phyloP scores from a whole-genome alignment of 805 yeast species.

The Teunomyces aglyptinius region DNA sequence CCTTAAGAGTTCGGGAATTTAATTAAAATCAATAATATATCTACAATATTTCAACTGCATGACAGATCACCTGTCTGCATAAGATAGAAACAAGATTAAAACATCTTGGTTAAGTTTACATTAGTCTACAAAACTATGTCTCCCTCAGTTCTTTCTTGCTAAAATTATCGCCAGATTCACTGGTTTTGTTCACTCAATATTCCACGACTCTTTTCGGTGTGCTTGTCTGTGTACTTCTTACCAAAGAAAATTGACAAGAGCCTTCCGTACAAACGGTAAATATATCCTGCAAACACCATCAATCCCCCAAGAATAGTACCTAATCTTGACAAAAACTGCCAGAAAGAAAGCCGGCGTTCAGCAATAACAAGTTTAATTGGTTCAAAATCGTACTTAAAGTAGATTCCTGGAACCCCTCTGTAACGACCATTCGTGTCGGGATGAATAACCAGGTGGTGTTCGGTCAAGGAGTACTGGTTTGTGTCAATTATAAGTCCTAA shows the following conservation, averaged over 20 bases:
- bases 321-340: slow-evolving; percentile 72
- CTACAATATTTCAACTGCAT: no score
- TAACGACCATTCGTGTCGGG: slow-evolving; percentile 17
- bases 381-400: slow-evolving; percentile 83
- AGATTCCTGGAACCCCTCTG: slow-evolving; percentile 68
- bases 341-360: slow-evolving; percentile 73
- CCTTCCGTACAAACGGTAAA: slow-evolving; percentile 56
- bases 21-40: no score
- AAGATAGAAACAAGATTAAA: no score
- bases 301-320: slow-evolving; percentile 85
- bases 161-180: slow-evolving; percentile 11
- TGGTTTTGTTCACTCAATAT: slow-evolving; percentile 18
- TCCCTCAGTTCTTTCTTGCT: no score
- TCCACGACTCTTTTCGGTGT: slow-evolving; percentile 45
- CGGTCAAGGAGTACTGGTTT: slow-evolving; percentile 78
- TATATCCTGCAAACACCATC: slow-evolving; percentile 65
- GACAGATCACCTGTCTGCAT: no score
- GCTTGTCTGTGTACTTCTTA: slow-evolving; percentile 49
- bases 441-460: slow-evolving; percentile 33
- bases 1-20: no score
- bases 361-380: slow-evolving; percentile 69
- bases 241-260: slow-evolving; percentile 55
- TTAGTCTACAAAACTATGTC: no score
- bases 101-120: no score
- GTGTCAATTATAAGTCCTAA: slow-evolving; percentile 75